phyloP scores from a whole-genome alignment of 2,329 filamentous ascomycete species.

The Fusarium irregulare region DNA sequence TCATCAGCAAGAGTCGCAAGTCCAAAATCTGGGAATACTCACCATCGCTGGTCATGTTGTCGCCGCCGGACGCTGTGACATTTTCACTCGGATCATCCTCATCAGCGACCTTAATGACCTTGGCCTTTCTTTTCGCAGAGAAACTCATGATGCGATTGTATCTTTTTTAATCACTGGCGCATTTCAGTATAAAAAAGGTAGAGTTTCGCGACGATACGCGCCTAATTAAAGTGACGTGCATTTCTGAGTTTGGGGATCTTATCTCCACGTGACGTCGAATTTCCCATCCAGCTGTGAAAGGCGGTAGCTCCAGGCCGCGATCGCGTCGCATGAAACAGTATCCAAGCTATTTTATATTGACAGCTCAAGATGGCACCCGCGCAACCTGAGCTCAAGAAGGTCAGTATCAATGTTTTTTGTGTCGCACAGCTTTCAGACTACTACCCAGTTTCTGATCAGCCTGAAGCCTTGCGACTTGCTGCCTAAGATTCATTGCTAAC shows the following conservation, averaged over 20 bases:
- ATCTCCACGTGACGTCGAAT: conserved; percentile 61
- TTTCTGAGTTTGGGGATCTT: conserved; percentile 52
- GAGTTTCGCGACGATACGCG: conserved; percentile 23
- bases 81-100: conserved; percentile 63
- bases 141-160: conserved; percentile 62
- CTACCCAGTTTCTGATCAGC: too few species aligned
- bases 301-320: conserved; percentile 41
- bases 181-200: not conserved
- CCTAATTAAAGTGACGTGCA: conserved; percentile 40
- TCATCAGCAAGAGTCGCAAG: conserved; percentile 50
- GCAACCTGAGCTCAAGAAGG: conserved; percentile 99
- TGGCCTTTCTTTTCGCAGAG: conserved; percentile 73
- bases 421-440: not conserved
- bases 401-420: conserved; percentile 52
- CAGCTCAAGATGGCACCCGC: conserved; percentile 89
- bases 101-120: conserved; percentile 78
- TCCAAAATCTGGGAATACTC: conserved; percentile 44
- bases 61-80: conserved; percentile 38
- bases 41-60: conserved; percentile 52
- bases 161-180: conserved; percentile 19
- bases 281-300: conserved; percentile 41
- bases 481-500: conserved; percentile 40
- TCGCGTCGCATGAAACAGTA: conserved; percentile 48
- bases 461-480: conserved; percentile 5
- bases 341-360: conserved; percentile 41